A percentile compares a stretch with the other conserved stretches of the same genome.
Evolutionary conservation across 306 rosid species (phyloP).

Genomic region (Prosopis cineraria): DNA sequence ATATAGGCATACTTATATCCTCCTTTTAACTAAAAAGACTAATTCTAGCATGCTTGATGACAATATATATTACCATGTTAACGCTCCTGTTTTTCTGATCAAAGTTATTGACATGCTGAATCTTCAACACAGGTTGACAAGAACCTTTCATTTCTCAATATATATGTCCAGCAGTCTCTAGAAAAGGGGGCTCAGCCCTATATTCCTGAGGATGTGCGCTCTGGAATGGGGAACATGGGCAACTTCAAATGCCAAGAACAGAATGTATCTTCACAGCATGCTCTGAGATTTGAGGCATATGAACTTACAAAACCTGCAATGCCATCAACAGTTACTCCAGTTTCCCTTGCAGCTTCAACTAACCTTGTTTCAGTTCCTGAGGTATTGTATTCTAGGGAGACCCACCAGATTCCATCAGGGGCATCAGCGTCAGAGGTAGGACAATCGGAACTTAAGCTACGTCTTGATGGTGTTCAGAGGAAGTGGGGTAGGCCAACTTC

Average conservation of each 20-base stretch:
- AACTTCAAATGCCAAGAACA: constrained; percentile 63
- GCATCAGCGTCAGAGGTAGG: constrained; percentile 59
- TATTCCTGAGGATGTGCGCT: constrained; percentile 64
- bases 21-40: not conserved
- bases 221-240: constrained; percentile 43
- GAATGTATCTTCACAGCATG: constrained; percentile 60
- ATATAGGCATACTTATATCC: constrained; percentile 6
- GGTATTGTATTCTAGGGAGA: constrained; percentile 64
- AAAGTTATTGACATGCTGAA: constrained; percentile 23
- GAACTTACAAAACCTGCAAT: constrained; percentile 74
- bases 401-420: constrained; percentile 45
- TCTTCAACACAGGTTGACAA: constrained; percentile 67
- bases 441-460: constrained; percentile 59
- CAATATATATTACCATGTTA: not conserved
- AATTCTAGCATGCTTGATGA: not conserved
- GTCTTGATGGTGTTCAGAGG: constrained; percentile 84
- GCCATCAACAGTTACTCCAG: constrained; percentile 46
- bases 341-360: constrained; percentile 53
- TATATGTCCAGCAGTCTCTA: constrained; percentile 59
- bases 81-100: constrained; percentile 13
- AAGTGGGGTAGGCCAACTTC: constrained; percentile 85
- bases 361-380: constrained; percentile 81
- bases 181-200: constrained; percentile 83
- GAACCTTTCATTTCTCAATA: constrained; percentile 69
- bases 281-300: constrained; percentile 86